These are phyloP conservation scores for Fusarium pseudocircinatum DNA, from an alignment of 2,329 filamentous ascomycete genomes.

Conservation along the genomic window DNA sequence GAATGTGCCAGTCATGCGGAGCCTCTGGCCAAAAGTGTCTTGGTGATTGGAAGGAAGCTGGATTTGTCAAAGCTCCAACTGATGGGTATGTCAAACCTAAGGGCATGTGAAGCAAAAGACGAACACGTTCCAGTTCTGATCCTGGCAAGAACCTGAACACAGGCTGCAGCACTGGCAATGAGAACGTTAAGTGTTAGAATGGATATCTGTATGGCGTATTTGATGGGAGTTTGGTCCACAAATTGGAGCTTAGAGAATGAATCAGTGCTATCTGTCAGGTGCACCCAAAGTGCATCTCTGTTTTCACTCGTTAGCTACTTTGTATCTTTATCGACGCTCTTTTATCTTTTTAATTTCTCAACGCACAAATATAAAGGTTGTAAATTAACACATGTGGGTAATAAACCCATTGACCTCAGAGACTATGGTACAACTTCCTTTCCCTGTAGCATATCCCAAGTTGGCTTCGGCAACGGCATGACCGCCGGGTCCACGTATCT, in stretches of 20 bases:
- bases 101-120: fast-evolving
- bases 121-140: fast-evolving
- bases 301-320: no score
- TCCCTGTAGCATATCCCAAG: neutral
- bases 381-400: no score
- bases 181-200: neutral
- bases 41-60: neutral
- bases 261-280: no score
- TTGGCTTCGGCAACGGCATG: neutral
- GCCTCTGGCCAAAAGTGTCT: neutral
- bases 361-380: no score
- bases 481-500: neutral
- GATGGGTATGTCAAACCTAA: neutral
- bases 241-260: no score
- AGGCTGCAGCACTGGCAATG: neutral
- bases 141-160: neutral
- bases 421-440: neutral
- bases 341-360: no score
- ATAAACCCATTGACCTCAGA: no score
- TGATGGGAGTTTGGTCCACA: no score
- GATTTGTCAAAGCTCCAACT: neutral
- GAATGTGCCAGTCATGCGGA: neutral
- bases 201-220: no score
- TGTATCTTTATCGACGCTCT: no score
- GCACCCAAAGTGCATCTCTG: no score